Evolutionary conservation across 148 eudicot genomes (phyloP).

Genomic region (Camellia granthamiana): DNA sequence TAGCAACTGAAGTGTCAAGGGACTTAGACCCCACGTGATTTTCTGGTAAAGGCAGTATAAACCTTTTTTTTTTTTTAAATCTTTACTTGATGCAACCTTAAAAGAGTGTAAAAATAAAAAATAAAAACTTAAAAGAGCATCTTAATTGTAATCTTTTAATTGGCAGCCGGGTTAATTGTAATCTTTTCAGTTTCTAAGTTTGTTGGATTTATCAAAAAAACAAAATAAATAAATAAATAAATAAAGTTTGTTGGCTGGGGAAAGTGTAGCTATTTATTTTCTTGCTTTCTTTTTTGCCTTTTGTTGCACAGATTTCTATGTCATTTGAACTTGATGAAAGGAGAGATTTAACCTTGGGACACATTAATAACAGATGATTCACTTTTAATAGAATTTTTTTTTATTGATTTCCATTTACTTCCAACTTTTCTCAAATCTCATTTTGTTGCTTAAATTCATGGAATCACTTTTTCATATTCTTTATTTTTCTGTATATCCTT

Average conservation of each 20-base stretch:
- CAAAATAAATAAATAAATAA: no score
- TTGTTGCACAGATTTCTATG: background rate
- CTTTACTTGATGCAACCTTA: no score
- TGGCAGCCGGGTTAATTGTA: no score
- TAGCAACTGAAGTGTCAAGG: background rate
- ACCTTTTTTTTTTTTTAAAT: no score
- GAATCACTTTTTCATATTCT: constrained; percentile 7
- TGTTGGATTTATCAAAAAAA: no score
- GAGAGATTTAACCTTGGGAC: background rate
- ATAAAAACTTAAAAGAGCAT: no score
- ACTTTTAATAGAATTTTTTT: background rate
- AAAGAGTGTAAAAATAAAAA: no score
- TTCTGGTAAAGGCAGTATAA: no score
- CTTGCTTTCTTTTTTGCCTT: background rate
- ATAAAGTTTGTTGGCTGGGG: background rate
- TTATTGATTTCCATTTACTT: background rate
- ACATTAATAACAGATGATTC: background rate
- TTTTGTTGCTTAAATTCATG: background rate
- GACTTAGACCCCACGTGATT: background rate
- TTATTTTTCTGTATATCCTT: constrained; percentile 19
- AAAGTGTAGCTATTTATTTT: background rate
- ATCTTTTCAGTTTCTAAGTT: no score
- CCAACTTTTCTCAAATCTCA: background rate
- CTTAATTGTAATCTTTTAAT: no score
- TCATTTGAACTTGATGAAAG: background rate